Evolutionary conservation across 2,329 filamentous ascomycete species (phyloP), one percentile per base, ranked within the genome.

Genomic region (Fusarium fracticaudum): DNA sequence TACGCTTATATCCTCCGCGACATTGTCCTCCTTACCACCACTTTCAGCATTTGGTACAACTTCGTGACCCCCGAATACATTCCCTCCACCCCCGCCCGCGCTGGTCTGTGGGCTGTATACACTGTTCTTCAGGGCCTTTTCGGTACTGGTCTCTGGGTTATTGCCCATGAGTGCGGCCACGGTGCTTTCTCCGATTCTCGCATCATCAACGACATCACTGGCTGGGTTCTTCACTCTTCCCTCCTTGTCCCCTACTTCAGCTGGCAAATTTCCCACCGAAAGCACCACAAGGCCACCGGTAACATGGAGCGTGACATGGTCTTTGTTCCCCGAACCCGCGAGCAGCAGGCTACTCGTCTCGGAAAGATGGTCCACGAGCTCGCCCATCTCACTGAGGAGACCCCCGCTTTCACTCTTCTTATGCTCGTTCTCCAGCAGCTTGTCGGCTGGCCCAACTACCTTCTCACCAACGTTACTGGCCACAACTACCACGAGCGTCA

Each of bases 281-380:
- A 98, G 91, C 96, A 99, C 88, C 96, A 99, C 93, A 98, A 98
- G 90, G 95, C 95, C 74, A 99, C 96, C 44, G 96, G 95, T 79
- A 91, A 99, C 88, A 92, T 99, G 86, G 95, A 97, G 86, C 94
- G 96, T 77, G 96, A 99, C 85, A 99, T 99, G 96, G 96, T 98
- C 73, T 98, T 98, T 83, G 88, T 98, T n/a, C 96, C 96, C 69
- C 94, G 94, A 85, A 98, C 95, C 64, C 92, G 95, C 67, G 91
- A 96, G 76, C 86, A 93, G 81, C 95, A 93, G 80, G 94, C 95
- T 75, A 88, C 87, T 70, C 92, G 93, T 67, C 83, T 96, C 69
- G 94, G 95, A 79, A 90, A 88, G 79, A 79, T 95, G 67, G 87
- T 89, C 60, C 94, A 98, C 83, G 94, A 98, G 85, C 86, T 99